A percentile compares a stretch with the other conserved stretches of the same genome.
Conservation (phyloP, 2,329 filamentous ascomycete genomes). For the Ophiocordyceps robertsii region DNA sequence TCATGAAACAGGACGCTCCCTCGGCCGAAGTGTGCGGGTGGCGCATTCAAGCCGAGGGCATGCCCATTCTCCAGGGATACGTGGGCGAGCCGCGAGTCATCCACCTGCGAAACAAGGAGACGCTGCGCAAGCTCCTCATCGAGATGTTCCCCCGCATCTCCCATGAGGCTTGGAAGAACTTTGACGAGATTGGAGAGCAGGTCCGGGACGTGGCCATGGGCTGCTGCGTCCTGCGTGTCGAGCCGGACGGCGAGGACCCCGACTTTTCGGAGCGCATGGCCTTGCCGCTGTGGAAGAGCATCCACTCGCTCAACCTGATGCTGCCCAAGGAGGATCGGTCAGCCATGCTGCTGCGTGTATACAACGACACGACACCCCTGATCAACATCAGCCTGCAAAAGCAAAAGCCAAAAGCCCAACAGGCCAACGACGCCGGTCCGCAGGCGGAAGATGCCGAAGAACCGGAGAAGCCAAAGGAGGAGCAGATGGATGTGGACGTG, state of each 20-base stretch:
- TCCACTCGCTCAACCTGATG: slow-evolving; percentile 91
- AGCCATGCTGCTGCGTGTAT: slow-evolving; percentile 83
- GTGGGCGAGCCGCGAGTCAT: slow-evolving; percentile 69
- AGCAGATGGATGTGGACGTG: slow-evolving; percentile 19
- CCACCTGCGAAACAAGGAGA: slow-evolving; percentile 61
- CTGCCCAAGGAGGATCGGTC: slow-evolving; percentile 91
- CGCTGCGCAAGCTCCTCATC: slow-evolving; percentile 67
- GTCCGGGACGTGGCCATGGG: slow-evolving; percentile 74
- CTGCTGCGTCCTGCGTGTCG: slow-evolving; percentile 78
- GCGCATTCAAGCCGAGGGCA: slow-evolving; percentile 90
- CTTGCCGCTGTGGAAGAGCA: slow-evolving; percentile 85
- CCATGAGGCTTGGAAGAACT: slow-evolving; percentile 56
- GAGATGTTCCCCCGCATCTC: slow-evolving; percentile 95
- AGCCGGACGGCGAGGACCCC: slow-evolving; percentile 52
- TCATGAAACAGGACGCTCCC: slow-evolving; percentile 92
- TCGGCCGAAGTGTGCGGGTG: slow-evolving; percentile 77
- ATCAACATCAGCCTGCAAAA: slow-evolving; percentile 53
- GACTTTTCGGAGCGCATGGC: slow-evolving; percentile 66
- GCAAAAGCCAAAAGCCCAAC: slow-evolving; percentile 18
- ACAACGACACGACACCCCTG: slow-evolving; percentile 75
- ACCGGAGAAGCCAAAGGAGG: slow-evolving; percentile 14
- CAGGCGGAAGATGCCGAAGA: slow-evolving; percentile 10
- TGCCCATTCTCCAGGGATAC: slow-evolving; percentile 84
- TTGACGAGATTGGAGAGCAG: slow-evolving; percentile 79
- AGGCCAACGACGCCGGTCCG: slow-evolving; percentile 7